A percentile compares a stretch with the other conserved stretches of the same genome.
These are phyloP conservation scores for Kwoniella mangroviensis DNA, from an alignment of 768 basidiomycete genomes.

Conservation along the genomic window DNA sequence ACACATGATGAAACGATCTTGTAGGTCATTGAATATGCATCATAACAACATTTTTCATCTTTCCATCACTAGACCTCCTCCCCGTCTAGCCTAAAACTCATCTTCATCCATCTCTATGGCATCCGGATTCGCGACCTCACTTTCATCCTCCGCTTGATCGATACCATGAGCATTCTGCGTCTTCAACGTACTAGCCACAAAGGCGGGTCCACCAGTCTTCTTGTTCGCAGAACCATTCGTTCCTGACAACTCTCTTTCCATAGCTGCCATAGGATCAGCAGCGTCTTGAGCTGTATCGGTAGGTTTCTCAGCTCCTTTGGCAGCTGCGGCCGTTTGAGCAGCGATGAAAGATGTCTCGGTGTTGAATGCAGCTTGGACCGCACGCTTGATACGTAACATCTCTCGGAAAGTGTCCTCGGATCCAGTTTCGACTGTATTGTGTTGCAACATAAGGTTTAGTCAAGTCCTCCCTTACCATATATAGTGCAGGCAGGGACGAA, in stretches of 20 bases:
- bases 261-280: slow-evolving; percentile 81
- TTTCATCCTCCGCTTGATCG: slow-evolving; percentile 66
- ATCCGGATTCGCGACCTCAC: slow-evolving; percentile 59
- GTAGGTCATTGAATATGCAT: too few relatives aligned
- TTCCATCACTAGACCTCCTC: too few relatives aligned
- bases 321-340: slow-evolving; percentile 80
- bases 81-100: slow-evolving; percentile 41
- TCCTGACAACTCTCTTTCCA: slow-evolving; percentile 53
- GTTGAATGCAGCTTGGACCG: slow-evolving; percentile 98
- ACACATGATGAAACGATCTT: too few relatives aligned
- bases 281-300: slow-evolving; percentile 58
- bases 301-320: slow-evolving; percentile 64
- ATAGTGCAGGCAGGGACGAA: neutral
- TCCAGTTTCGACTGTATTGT: slow-evolving; percentile 75
- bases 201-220: slow-evolving; percentile 39
- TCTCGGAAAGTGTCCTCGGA: slow-evolving; percentile 93
- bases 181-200: slow-evolving; percentile 50
- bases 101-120: slow-evolving; percentile 59
- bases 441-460: slow-evolving; percentile 2
- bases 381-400: slow-evolving; percentile 83
- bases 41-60: too few relatives aligned
- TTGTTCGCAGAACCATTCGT: slow-evolving; percentile 1
- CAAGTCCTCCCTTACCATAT: neutral
- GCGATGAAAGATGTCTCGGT: slow-evolving; percentile 83
- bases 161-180: slow-evolving; percentile 47